Base-by-base conservation (phyloP, 2,329 filamentous ascomycete genomes). In the Whalleya microplaca region DNA sequence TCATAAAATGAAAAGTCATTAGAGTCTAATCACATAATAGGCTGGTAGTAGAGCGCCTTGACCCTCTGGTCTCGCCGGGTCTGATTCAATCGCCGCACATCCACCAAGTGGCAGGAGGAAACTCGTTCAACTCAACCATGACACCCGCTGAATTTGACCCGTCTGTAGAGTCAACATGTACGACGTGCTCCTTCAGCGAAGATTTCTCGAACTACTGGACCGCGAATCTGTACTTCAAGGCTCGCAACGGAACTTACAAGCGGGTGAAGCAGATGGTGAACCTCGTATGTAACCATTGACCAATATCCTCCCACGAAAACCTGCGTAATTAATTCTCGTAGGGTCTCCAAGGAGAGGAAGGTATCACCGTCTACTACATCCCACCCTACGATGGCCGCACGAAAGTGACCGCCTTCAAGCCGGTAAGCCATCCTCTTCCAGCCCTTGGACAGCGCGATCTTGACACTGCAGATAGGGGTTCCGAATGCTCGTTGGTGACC, bases 201-300 rank as follows among this genome's bases (percentile, higher is more conserved):
- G 65, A 67, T 41, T 66, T 64, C 51, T 65, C 62, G 37, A 67
- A 67, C 60, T 67, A 66, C 53, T 67, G 65, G 65, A 67, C 64
- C 1, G 61, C 65, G 1, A 65, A 64, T 49, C 41, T 66, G 32
- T 67, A 67, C 51, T 67, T 67, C 61, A 59, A 58, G 44, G 64
- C 65, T 3, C 57, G 61, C 45, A 67, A 67, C 45, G 65, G 65
- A 2, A 67, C 65, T 2, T 65, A 59, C 53, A 67, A 67, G 51
- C 52, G 65, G 14, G 65, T 66, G 10, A 63, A 63, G 40, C 65
- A 67, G 45, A 61, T 65, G 57, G 61, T 61, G 12, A 67, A 67
- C 55, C 55, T 66, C 14, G 64, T 64, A 55, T 20, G 59, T 32
- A 8, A 14, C 14, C 32, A 37, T 16, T 3, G 3, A 16, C 4